These are phyloP conservation scores for Podosphaera fusca DNA, from an alignment of 2,329 filamentous ascomycete genomes.

Conservation along the genomic window DNA sequence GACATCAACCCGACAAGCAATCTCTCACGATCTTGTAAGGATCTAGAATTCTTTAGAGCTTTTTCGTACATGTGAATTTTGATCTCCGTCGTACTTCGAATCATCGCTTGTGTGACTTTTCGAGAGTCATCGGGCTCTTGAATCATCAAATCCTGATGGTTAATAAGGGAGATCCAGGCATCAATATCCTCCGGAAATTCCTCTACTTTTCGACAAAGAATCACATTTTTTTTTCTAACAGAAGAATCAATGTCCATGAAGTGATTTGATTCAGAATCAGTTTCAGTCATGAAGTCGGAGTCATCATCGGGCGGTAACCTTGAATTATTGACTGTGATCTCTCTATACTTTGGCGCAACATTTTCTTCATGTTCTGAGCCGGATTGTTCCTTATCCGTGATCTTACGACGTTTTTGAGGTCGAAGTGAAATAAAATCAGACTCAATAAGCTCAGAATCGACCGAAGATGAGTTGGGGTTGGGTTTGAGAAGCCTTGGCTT, in stretches of 20 bases:
- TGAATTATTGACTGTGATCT: conserved; percentile 24
- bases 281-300: conserved; percentile 24
- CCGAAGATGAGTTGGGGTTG: conserved; percentile 13
- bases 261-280: conserved; percentile 17
- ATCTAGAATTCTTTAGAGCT: conserved; percentile 36
- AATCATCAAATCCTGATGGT: conserved; percentile 51
- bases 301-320: conserved; percentile 7
- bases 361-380: conserved; percentile 24
- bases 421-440: conserved; percentile 27
- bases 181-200: conserved; percentile 41
- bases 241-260: conserved; percentile 20
- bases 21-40: conserved; percentile 25
- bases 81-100: conserved; percentile 49
- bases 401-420: conserved; percentile 16
- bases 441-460: conserved; percentile 5
- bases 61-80: conserved; percentile 62
- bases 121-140: conserved; percentile 23
- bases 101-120: conserved; percentile 34
- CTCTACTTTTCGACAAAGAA: conserved; percentile 40
- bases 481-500: conserved; percentile 21
- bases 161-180: conserved; percentile 57
- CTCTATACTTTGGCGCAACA: conserved; percentile 43
- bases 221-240: conserved; percentile 29
- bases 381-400: conserved; percentile 15
- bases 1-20: conserved; percentile 48